A percentile compares a stretch with the other conserved stretches of the same genome.
Evolutionary conservation across 805 yeast genomes (phyloP).

Genomic region (Spathaspora gorwiae): DNA sequence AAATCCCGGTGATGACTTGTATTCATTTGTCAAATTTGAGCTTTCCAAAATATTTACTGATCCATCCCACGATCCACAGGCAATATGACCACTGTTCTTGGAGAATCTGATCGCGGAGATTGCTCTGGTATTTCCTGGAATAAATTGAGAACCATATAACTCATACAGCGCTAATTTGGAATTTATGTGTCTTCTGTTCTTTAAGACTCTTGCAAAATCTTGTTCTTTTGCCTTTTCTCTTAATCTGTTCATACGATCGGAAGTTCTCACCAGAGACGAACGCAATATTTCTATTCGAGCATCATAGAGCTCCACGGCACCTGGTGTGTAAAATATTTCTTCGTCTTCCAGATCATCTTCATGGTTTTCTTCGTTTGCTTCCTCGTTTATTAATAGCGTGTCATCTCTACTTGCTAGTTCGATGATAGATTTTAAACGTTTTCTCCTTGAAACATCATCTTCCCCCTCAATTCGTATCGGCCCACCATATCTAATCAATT

Average conservation of each 20-base stretch:
- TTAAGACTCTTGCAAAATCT: conserved; percentile 41
- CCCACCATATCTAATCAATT: conserved; percentile 47
- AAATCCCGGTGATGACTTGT: conserved; percentile 28
- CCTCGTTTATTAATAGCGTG: conserved; percentile 10
- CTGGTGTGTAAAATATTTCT: conserved; percentile 86
- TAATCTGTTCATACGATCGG: conserved; percentile 35
- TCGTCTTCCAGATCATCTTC: conserved; percentile 51
- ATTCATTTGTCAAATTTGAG: conserved; percentile 27
- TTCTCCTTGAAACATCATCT: conserved; percentile 55
- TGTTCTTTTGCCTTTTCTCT: conserved; percentile 19
- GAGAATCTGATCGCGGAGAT: conserved; percentile 54
- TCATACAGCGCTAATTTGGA: conserved; percentile 30
- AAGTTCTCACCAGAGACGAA: conserved; percentile 47
- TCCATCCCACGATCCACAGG: conserved; percentile 86
- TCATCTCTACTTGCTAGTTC: background rate
- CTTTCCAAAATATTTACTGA: conserved; percentile 47
- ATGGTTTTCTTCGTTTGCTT: conserved; percentile 17
- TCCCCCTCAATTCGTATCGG: conserved; percentile 60
- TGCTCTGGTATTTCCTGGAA: conserved; percentile 57
- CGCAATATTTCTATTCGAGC: conserved; percentile 51
- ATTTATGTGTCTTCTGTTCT: conserved; percentile 42
- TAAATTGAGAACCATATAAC: conserved; percentile 64
- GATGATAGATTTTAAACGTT: conserved; percentile 35
- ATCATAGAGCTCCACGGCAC: conserved; percentile 46
- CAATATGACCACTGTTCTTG: conserved; percentile 34